Evolutionary conservation across 768 basidiomycete species (phyloP), one percentile per base, ranked within the genome.

Genomic region (Rhizopogon salebrosus): DNA sequence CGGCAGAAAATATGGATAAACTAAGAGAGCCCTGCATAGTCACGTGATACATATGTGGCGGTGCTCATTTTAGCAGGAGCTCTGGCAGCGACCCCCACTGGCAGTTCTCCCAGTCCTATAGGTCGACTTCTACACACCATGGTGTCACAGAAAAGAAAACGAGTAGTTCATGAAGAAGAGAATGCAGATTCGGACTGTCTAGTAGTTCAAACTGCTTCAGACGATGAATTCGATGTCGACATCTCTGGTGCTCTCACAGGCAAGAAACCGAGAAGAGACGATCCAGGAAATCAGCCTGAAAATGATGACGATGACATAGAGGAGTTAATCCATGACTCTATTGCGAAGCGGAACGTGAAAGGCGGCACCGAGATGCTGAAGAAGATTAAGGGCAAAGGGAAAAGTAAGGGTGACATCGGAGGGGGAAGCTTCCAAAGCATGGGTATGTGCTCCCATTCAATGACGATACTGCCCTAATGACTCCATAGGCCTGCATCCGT

Each of bases 371-470:
- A 87, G 48, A 57, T 90, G 8, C 69, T 94, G 48, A 95, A 91
- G 65, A 87, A 84, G 60, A 75, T 82, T 11, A 92, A 89, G 61
- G 84, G 82, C 8, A 88, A 87, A 64, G 70, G 73, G 18, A 90
- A 87, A 62, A 70, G 70, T 3, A 92, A 89, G 64, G 85, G 85
- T 16, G 86, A 92, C 62, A 78, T 90, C 11, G 94, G 94, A 29
- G 94, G 94, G 27, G 94, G 94, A 18, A 95, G 92, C 57, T 98
- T 97, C 61, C 94, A 97, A 68, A 88, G 85, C 80, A 93, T 98
- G 91, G 92, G 92, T 92, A 51, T 50, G 83, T 76, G 26, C 48
- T 57, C 8, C 4, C 10, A 26, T 34, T 5, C 16, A n/a, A 14
- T n/a, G 0, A 46, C 5, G 4, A 40, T 51, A 22, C 40, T 41